Evolutionary conservation across 2,329 filamentous ascomycete genomes (phyloP).

Genomic region (Grosmannia clavigera): DNA sequence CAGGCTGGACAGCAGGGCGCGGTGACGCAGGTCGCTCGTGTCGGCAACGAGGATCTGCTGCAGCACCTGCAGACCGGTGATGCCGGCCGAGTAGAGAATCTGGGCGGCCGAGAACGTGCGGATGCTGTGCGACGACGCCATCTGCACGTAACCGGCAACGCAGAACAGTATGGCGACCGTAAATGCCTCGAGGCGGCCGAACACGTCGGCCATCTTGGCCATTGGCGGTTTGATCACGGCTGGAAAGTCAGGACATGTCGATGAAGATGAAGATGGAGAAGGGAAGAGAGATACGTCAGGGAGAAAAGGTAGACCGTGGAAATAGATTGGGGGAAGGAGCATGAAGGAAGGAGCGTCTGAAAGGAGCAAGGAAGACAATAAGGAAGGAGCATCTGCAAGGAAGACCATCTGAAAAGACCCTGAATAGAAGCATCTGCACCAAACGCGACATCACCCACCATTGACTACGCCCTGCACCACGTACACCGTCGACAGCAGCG

Average conservation of each 20-base stretch:
- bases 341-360: not conserved
- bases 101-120: constrained; percentile 39
- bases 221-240: constrained; percentile 48
- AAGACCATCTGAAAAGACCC: not conserved
- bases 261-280: not conserved
- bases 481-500: constrained; percentile 49
- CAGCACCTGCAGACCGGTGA: constrained; percentile 33
- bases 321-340: not conserved
- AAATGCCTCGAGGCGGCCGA: constrained; percentile 49
- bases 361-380: not conserved
- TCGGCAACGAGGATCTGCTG: constrained; percentile 56
- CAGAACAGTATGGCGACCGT: constrained; percentile 39
- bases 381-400: not conserved
- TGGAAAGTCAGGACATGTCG: constrained; percentile 10
- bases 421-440: not conserved
- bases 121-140: constrained; percentile 41
- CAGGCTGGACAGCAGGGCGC: constrained; percentile 45
- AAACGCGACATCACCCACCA: constrained; percentile 22
- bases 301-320: not conserved
- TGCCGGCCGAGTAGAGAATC: constrained; percentile 48
- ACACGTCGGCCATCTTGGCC: constrained; percentile 49
- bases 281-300: not conserved
- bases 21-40: constrained; percentile 45
- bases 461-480: constrained; percentile 54
- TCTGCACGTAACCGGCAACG: constrained; percentile 43